phyloP scores from a whole-genome alignment of 768 basidiomycete species.

The Atractiella rhizophila region DNA sequence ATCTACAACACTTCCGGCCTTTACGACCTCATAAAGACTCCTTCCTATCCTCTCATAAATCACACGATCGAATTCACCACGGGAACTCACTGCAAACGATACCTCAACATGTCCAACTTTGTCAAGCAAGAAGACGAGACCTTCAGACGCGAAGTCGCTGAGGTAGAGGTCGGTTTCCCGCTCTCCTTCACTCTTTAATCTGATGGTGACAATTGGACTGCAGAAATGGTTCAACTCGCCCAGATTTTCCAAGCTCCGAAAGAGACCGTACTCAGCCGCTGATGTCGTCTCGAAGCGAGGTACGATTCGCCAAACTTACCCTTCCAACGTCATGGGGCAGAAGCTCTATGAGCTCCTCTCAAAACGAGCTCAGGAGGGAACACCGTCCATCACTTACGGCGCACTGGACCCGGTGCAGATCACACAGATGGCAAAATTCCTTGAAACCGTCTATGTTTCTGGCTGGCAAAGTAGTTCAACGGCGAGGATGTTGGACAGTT shows the following conservation, averaged over 20 bases:
- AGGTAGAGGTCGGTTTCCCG: constrained; percentile 65
- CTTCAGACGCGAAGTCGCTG: constrained; percentile 56
- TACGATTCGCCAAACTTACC: constrained; percentile 57
- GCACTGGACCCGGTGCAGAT: constrained; percentile 97
- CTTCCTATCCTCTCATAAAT: not conserved
- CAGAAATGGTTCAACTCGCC: not conserved
- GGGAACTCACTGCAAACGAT: constrained; percentile 6
- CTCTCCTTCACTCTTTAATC: not conserved
- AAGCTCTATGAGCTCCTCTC: constrained; percentile 56
- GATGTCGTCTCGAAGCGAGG: constrained; percentile 88
- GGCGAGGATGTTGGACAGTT: no score
- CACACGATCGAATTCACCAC: not conserved
- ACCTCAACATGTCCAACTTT: no score
- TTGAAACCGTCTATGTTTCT: constrained; percentile 95
- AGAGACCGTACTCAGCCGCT: constrained; percentile 71
- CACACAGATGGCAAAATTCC: constrained; percentile 89
- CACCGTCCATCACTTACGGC: constrained; percentile 87
- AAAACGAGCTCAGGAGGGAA: constrained; percentile 47
- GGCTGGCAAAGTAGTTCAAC: constrained; percentile 69
- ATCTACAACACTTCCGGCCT: not conserved
- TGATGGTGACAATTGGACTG: not conserved
- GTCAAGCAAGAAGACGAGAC: constrained; percentile 24
- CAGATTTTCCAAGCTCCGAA: constrained; percentile 32
- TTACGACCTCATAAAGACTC: not conserved
- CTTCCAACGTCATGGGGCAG: constrained; percentile 58